Base-by-base conservation (phyloP, 768 basidiomycete species). In the Phaeolepiota aurea region DNA sequence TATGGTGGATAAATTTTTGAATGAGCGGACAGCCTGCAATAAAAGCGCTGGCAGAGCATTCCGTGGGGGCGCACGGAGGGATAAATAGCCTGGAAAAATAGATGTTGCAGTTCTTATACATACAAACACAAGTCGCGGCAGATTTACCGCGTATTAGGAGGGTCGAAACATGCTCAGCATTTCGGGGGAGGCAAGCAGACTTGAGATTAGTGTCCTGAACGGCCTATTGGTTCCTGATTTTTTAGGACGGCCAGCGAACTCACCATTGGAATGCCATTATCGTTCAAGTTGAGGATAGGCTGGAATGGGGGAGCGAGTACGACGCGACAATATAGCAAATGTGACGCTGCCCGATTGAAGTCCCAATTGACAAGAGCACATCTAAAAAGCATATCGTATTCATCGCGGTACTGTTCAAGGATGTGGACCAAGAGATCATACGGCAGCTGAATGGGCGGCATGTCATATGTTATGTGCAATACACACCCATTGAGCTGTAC, bases 61-160 rank as follows among this genome's bases (percentile, higher is more conserved):
- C 18, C 52, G 47, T 2, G 58, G 57, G 14, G 61, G 53, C 10
- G 61, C 54, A 4, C 62, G 54, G 25, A 54, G 34, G 20, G 58
- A 51, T 3, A 58, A 48, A 33, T 46, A 55, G 16, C 52, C 58
- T 57, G 40, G 11, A n/a, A 11, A 28, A 31, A 20, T 21, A 13
- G 37, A 20, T 22, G 37, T 14, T n/a, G 7, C 7, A 35, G 33
- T 16, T 7, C 7, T 16, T 35, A 7, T n/a, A 7, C 9, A 14
- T 23, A 39, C 47, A 9, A 38, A 45, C 18, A 38, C 10, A 41
- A 37, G 16, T 35, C 32, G 31, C 43, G 42, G 25, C 13, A 42
- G 20, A 48, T 55, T 20, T 56, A 76, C 76, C 74, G 37, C 56
- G 56, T 28, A 79, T 59, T 54, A 69, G 63, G 14, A 77, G 53